A percentile compares a stretch with the other conserved stretches of the same genome.
Conservation (phyloP, 139 green algal genomes). For the Coccomyxa sp. region DNA sequence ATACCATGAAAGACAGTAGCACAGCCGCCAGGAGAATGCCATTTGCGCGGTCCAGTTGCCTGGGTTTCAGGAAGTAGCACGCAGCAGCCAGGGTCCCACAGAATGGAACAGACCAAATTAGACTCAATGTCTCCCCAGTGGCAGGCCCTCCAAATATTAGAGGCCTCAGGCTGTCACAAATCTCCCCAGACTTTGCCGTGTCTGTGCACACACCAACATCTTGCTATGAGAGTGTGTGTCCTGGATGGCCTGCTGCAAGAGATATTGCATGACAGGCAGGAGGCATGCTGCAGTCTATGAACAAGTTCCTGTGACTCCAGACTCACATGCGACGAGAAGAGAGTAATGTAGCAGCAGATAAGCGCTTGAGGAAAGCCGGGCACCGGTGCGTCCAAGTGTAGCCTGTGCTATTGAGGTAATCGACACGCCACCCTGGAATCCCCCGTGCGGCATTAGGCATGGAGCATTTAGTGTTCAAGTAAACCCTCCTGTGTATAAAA, state of each 20-base stretch:
- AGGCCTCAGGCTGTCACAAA: constrained; percentile 6
- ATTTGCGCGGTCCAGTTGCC: constrained; percentile 53
- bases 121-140: background rate
- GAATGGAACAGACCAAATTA: constrained; percentile 34
- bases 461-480: too few species aligned
- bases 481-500: background rate
- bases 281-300: background rate
- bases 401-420: constrained; percentile 31
- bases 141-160: constrained; percentile 10
- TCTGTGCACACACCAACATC: constrained; percentile 20
- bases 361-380: constrained; percentile 12
- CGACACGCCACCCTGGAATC: constrained; percentile 20
- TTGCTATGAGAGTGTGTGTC: background rate
- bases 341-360: constrained; percentile 77
- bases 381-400: constrained; percentile 51
- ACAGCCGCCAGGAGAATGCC: constrained; percentile 33
- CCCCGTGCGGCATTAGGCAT: background rate
- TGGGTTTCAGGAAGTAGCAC: constrained; percentile 46
- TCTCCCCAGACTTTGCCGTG: constrained; percentile 40
- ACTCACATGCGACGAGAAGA: constrained; percentile 64
- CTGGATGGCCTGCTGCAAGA: background rate
- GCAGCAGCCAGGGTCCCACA: constrained; percentile 21
- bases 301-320: too few species aligned
- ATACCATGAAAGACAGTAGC: constrained; percentile 32
- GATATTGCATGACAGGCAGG: background rate